These are phyloP conservation scores for Penicillium soppii DNA, from an alignment of 495 filamentous ascomycete genomes.

Conservation along the genomic window DNA sequence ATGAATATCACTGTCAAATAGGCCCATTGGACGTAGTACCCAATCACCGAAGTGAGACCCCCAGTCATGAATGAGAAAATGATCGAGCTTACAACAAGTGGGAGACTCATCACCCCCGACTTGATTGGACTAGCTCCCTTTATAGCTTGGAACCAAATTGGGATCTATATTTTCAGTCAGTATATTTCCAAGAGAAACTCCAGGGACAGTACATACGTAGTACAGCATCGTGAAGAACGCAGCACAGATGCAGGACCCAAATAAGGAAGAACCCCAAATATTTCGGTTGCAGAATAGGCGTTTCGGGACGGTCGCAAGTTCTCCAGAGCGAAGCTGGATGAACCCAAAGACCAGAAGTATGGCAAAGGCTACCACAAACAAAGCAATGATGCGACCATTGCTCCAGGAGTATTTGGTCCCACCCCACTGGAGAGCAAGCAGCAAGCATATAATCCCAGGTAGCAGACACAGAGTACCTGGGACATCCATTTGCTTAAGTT, in stretches of 20 bases:
- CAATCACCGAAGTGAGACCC: slow-evolving; percentile 12
- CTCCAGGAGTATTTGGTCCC: slow-evolving; percentile 62
- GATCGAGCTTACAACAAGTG: slow-evolving; percentile 18
- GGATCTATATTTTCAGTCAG: not conserved
- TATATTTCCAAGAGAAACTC: not conserved
- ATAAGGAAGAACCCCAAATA: not conserved
- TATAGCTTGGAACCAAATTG: slow-evolving; percentile 23
- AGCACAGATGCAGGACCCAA: not conserved
- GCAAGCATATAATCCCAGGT: not conserved
- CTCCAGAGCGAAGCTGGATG: not conserved
- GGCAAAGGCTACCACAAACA: not conserved
- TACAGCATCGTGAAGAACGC: not conserved
- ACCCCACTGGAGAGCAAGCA: slow-evolving; percentile 73
- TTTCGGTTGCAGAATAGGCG: not conserved
- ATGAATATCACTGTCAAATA: slow-evolving; percentile 20
- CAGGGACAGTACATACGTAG: not conserved
- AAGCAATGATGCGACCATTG: slow-evolving; percentile 51
- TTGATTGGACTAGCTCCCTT: slow-evolving; percentile 8
- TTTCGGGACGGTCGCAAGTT: not conserved
- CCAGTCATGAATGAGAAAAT: slow-evolving; percentile 18
- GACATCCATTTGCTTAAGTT: not conserved
- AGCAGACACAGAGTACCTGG: not conserved
- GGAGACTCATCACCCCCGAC: slow-evolving; percentile 22
- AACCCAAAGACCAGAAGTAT: not conserved
- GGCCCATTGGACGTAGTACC: slow-evolving; percentile 33